These are phyloP conservation scores for Beauveria bassiana DNA, from an alignment of 2,329 filamentous ascomycete genomes.

Conservation along the genomic window DNA sequence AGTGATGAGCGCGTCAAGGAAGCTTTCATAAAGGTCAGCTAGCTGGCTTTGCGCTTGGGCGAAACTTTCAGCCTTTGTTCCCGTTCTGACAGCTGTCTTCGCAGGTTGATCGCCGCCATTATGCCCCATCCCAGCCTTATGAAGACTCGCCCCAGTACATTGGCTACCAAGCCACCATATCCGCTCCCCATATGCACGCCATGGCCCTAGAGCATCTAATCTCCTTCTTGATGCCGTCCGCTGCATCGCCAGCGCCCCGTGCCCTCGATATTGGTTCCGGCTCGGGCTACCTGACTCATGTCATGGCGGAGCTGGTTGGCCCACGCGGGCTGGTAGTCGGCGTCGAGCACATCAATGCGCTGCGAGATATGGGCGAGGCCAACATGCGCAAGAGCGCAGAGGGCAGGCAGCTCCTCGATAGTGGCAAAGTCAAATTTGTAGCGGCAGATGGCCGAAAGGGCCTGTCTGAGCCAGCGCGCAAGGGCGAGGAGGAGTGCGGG, in stretches of 20 bases:
- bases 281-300: constrained; percentile 78
- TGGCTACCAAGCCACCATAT: constrained; percentile 49
- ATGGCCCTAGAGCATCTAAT: constrained; percentile 44
- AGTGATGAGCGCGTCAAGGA: constrained; percentile 61
- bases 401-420: constrained; percentile 52
- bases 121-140: constrained; percentile 65
- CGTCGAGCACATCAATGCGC: constrained; percentile 62
- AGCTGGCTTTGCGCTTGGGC: constrained; percentile 14
- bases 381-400: constrained; percentile 59
- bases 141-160: constrained; percentile 48
- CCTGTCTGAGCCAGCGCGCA: constrained; percentile 38
- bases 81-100: background rate
- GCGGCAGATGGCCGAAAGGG: constrained; percentile 67
- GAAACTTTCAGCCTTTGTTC: background rate
- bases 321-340: constrained; percentile 51
- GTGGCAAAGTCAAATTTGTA: constrained; percentile 62
- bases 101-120: constrained; percentile 83
- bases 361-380: constrained; percentile 52
- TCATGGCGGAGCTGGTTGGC: constrained; percentile 71
- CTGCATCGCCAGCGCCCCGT: constrained; percentile 32
- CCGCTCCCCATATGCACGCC: constrained; percentile 55
- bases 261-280: constrained; percentile 70
- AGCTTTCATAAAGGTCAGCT: constrained; percentile 65
- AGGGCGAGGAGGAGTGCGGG: constrained; percentile 39
- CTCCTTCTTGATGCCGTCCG: constrained; percentile 32